Evolutionary conservation across 257 asterid genomes (phyloP), one percentile per base, ranked within the genome.

Genomic region (Cordia subcordata): DNA sequence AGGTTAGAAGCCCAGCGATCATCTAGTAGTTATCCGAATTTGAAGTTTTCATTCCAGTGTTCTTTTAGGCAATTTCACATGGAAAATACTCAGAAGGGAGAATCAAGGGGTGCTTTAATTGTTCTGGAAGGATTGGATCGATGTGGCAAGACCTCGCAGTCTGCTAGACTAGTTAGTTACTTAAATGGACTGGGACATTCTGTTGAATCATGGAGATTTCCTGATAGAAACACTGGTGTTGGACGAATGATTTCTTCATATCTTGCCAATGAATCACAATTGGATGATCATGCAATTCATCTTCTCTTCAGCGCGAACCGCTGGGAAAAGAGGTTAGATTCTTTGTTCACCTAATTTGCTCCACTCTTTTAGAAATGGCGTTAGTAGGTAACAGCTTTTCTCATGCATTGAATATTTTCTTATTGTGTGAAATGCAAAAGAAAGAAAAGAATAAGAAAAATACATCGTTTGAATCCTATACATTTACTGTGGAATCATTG

Each of bases 211-310:
- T 92, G 95, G 91, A 85, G 99, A 70, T 92, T 84, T 79, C 99
- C 99, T 39, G 96, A 92, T 70, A 84, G 99, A 83, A 83, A 76
- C 63, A 84, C 99, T 0, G 86, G 80, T 15, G 94, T 92, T 44
- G 99, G 97, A 22, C 87, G 86, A 69, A 92, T 92, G 99, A 92
- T 92, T 57, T 92, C 99, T 47, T 84, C 96, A 12, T 86, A 92
- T 77, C 94, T 92, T 53, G 53, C 88, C 37, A 86, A 92, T 50
- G 65, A 88, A 58, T 81, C 97, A 15, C 84, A 86, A 38, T 70
- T 92, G 79, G 94, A 92, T 61, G 99, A 92, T 68, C 96, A 44
- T 60, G 84, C 97, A 8, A 85, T 86, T 63, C 96, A 88, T 84
- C 85, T 92, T 22, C 96, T 92, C 76, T 92, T 92, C 71, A 88